Conservation (phyloP, 2,329 filamentous ascomycete genomes). For the Botrytis pseudocinerea region DNA sequence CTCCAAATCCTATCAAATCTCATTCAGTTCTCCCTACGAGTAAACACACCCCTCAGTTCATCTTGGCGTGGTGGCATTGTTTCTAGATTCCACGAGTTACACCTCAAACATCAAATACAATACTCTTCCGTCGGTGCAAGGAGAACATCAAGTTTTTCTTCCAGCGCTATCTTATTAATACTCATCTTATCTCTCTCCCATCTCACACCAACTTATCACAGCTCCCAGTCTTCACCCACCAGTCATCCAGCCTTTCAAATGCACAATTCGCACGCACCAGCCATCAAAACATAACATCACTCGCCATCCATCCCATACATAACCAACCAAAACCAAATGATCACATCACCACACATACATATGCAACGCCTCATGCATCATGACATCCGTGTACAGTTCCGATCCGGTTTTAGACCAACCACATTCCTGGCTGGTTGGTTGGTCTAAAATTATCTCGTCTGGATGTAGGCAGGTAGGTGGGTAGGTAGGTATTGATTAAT, state of each 20-base stretch:
- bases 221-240: not conserved
- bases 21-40: not conserved
- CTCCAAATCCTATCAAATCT: not conserved
- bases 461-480: too few relatives aligned
- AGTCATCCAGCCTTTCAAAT: not conserved
- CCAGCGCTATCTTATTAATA: not conserved
- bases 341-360: not conserved
- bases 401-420: not conserved
- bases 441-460: not conserved
- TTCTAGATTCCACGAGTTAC: not conserved
- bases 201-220: not conserved
- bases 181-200: not conserved
- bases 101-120: not conserved
- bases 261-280: not conserved
- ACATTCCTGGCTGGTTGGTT: not conserved
- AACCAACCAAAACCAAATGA: not conserved
- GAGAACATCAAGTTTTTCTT: not conserved
- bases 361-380: slow-evolving; percentile 11
- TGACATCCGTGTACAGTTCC: slow-evolving; percentile 4
- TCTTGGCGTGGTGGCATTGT: not conserved
- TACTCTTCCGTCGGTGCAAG: not conserved
- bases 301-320: not conserved
- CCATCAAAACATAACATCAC: not conserved
- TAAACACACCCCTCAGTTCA: not conserved
- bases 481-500: too few relatives aligned